These are phyloP conservation scores for Pyrenophora graminea DNA, from an alignment of 2,329 filamentous ascomycete species.

Conservation along the genomic window DNA sequence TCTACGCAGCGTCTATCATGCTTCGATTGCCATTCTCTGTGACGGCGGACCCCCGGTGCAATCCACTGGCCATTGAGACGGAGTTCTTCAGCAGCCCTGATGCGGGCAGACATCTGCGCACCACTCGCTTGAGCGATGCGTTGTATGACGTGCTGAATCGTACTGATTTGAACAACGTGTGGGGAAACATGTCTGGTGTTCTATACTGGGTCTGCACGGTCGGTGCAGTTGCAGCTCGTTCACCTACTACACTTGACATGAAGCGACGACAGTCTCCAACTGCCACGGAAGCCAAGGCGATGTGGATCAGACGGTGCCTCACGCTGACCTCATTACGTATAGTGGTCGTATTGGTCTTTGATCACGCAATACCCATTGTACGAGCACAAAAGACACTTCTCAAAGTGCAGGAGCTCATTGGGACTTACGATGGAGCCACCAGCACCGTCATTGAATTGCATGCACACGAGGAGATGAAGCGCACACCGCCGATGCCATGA, in stretches of 20 bases:
- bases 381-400: conserved; percentile 31
- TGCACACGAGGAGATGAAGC: too few species aligned
- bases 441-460: neutral
- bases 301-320: conserved; percentile 34
- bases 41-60: conserved; percentile 27
- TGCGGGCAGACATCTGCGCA: conserved; percentile 2
- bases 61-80: conserved; percentile 13
- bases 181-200: conserved; percentile 41
- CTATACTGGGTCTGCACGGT: conserved; percentile 42
- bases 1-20: conserved; percentile 39
- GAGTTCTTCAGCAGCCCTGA: neutral
- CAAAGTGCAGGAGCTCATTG: conserved; percentile 35
- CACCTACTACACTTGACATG: neutral
- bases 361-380: conserved; percentile 33
- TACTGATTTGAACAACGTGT: conserved; percentile 32
- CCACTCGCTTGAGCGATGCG: conserved; percentile 22
- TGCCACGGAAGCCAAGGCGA: neutral
- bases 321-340: conserved; percentile 35
- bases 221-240: conserved; percentile 37
- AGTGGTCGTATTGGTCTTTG: conserved; percentile 33
- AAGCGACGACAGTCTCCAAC: neutral
- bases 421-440: conserved; percentile 1
- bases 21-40: conserved; percentile 33
- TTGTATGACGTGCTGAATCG: conserved; percentile 30
- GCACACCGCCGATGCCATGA: too few species aligned